These are phyloP conservation scores for Mycena metata DNA, from an alignment of 768 basidiomycete species.

Conservation along the genomic window DNA sequence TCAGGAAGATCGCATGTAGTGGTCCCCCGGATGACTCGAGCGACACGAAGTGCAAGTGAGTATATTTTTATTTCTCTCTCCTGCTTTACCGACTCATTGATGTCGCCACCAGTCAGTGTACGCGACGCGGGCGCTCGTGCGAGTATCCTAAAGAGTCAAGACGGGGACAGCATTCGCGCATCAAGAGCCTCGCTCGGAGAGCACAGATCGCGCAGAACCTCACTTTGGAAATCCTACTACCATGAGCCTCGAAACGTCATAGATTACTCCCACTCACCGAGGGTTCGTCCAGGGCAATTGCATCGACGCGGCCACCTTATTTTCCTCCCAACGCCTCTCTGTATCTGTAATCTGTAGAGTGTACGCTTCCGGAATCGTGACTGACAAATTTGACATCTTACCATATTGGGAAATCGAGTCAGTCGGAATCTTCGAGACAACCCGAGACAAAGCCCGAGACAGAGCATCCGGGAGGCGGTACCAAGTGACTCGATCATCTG, in stretches of 20 bases:
- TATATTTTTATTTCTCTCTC: background rate
- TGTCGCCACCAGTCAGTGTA: slow-evolving; percentile 11
- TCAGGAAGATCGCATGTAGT: slow-evolving; percentile 24
- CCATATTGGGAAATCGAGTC: slow-evolving; percentile 16
- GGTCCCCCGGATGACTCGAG: background rate
- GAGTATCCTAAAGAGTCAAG: slow-evolving; percentile 20
- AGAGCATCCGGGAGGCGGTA: background rate
- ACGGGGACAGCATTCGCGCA: slow-evolving; percentile 25
- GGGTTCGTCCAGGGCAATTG: too few species aligned
- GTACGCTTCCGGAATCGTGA: background rate
- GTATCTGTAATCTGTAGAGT: background rate
- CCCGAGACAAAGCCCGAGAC: background rate
- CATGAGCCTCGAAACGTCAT: background rate
- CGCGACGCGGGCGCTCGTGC: background rate
- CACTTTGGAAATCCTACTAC: slow-evolving; percentile 1
- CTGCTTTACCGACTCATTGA: background rate
- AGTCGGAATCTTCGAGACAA: background rate
- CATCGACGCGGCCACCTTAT: background rate
- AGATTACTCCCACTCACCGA: too few species aligned
- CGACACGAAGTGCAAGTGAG: slow-evolving; percentile 24
- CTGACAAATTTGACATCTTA: background rate
- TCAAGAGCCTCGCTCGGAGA: slow-evolving; percentile 27
- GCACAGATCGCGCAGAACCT: background rate
- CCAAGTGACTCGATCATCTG: slow-evolving; percentile 4
- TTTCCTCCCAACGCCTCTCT: too few species aligned